Evolutionary conservation across 192 early-diverging fungal genomes (phyloP), one percentile per base, ranked within the genome.

Genomic region (Glomus cerebriforme): DNA sequence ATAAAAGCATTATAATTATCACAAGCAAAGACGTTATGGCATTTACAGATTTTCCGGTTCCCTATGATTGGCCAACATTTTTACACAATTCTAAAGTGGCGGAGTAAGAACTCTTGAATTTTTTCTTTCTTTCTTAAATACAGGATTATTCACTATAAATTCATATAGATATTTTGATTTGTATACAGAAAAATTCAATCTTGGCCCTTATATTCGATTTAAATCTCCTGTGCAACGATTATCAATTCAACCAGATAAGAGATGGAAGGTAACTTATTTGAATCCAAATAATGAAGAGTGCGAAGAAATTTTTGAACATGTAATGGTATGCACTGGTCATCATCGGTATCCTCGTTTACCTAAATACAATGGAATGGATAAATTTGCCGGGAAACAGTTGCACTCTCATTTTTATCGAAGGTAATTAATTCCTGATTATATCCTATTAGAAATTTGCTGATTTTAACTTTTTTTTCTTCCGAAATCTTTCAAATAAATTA

Each of bases 241-340:
- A 15, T 78, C 79, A 9, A 84, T 86, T 27, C 79, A 86, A 37
- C 43, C 84, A 24, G 85, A 86, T 27, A 69, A 69, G 2, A 17
- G 26, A 32, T 78, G 77, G 77, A 67, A 69, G 9, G 54, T 78
- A n/a, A 49, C 19, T 43, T 59, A 59, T 26, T 39, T 3, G 31
- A 69, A 27, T 12, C 1, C 9, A 37, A 62, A 47, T 24, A 66
- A 78, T 3, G 70, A 72, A 64, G 75, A 81, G 65, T 73, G 85
- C 37, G 83, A 83, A 59, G 88, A 90, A 67, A 80, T 82, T 9
- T 91, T 91, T 84, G 87, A 90, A 73, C 88, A 86, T 82, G 86
- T 91, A 0, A 89, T 91, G 81, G 85, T 91, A 47, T 88, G 86
- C 32, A 86, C 88, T 15, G 89, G 89, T 24, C 90, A 90, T 71